Percentiles rank a stretch among this genome's conserved stretches.
Evolutionary conservation across 2,329 filamentous ascomycete genomes (phyloP).

Genomic region (Cytospora piceae): DNA sequence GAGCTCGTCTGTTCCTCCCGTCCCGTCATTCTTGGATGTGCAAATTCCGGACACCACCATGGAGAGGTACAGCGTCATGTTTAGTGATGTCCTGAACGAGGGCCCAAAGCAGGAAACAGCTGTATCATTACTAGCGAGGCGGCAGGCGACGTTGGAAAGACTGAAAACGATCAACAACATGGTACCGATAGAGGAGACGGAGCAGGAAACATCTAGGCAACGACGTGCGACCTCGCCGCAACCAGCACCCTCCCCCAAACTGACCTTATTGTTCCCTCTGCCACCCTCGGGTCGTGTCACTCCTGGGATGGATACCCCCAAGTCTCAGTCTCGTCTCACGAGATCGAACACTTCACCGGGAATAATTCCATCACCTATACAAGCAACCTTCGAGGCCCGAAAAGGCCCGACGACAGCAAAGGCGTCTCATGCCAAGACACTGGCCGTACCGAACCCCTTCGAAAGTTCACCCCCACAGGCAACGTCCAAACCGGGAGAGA

Average conservation of each 20-base stretch:
- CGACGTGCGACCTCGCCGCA: constrained; percentile 56
- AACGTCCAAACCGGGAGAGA: background rate
- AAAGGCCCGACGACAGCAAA: constrained; percentile 3
- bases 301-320: constrained; percentile 33
- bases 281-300: constrained; percentile 35
- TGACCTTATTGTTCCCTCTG: constrained; percentile 51
- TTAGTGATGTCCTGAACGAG: constrained; percentile 70
- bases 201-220: constrained; percentile 42
- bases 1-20: constrained; percentile 27
- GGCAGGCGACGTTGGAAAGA: constrained; percentile 62
- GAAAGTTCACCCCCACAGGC: constrained; percentile 19
- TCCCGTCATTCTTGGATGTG: constrained; percentile 63
- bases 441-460: constrained; percentile 27
- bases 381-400: constrained; percentile 40
- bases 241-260: constrained; percentile 48
- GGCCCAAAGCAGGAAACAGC: constrained; percentile 37
- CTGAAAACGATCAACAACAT: constrained; percentile 58
- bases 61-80: constrained; percentile 95
- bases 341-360: constrained; percentile 62
- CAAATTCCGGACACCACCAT: constrained; percentile 80
- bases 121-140: constrained; percentile 55
- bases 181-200: constrained; percentile 36
- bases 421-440: constrained; percentile 17
- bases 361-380: constrained; percentile 48
- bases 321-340: constrained; percentile 44